Evolutionary conservation across 2,329 filamentous ascomycete genomes (phyloP).

Genomic region (Aureobasidium sp.): DNA sequence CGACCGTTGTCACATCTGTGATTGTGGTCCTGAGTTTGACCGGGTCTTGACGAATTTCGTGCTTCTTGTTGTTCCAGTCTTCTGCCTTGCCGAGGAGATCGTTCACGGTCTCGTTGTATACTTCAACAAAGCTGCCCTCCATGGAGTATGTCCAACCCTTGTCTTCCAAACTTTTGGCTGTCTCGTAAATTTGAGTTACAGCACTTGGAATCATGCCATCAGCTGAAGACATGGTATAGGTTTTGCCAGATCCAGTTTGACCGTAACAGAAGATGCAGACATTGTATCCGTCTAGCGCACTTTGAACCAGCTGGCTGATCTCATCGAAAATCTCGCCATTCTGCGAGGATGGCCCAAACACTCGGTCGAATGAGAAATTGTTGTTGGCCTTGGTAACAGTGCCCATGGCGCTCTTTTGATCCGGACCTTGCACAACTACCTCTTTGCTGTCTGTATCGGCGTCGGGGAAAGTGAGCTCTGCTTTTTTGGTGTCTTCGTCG

Average conservation of each 20-base stretch:
- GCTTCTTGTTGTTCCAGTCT: constrained; percentile 70
- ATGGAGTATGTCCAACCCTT: constrained; percentile 94
- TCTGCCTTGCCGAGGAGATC: constrained; percentile 72
- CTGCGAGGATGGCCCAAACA: constrained; percentile 69
- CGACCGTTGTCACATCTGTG: constrained; percentile 69
- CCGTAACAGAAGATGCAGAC: constrained; percentile 99
- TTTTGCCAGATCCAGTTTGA: constrained; percentile 95
- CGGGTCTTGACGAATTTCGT: constrained; percentile 84
- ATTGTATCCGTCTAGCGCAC: constrained; percentile 93
- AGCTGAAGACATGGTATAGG: constrained; percentile 82
- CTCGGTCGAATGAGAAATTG: constrained; percentile 85
- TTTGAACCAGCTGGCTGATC: constrained; percentile 94
- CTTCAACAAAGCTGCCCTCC: constrained; percentile 92
- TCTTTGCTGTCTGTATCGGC: constrained; percentile 75
- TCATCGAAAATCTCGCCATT: constrained; percentile 91
- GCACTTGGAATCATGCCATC: constrained; percentile 95
- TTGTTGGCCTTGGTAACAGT: constrained; percentile 71
- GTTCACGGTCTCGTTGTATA: constrained; percentile 96
- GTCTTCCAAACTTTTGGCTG: constrained; percentile 72
- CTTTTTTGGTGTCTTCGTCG: constrained; percentile 55
- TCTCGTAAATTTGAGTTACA: constrained; percentile 88
- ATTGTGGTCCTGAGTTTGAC: constrained; percentile 74
- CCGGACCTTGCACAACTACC: constrained; percentile 73
- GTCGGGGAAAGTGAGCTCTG: constrained; percentile 67
- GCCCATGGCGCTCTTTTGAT: constrained; percentile 75